Base-by-base conservation (phyloP, 2,329 filamentous ascomycete species). In the Xylariaceae sp. region DNA sequence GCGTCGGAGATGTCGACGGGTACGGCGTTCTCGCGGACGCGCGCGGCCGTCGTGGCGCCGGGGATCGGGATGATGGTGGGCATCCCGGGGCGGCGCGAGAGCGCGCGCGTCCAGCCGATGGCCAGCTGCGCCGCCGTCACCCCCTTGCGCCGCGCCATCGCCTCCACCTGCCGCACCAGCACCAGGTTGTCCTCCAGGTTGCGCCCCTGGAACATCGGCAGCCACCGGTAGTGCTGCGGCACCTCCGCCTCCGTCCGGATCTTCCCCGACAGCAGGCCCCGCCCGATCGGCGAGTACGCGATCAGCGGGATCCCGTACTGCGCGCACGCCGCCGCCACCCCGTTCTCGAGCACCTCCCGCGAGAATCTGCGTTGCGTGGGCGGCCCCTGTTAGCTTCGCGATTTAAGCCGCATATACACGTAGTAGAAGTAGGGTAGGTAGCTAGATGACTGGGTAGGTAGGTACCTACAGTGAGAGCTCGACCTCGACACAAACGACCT, bases 231-330 rank as follows among this genome's bases (percentile, higher is more conserved):
- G 41, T 76, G 76, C 44, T 82, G 73, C 2, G 79, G 78, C 40
- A 90, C 72, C 63, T 90, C 87, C 1, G 81, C 76, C 1, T 65
- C 59, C 6, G 70, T 75, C 66, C 77, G 80, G 65, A 83, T 75
- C 59, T 79, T 69, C 1, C 82, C 82, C 0, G 81, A 81, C 54
- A 87, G 70, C 73, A 87, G 80, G 0, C 83, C 83, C 1, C 67
- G 60, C 5, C 89, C 86, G 0, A 92, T 77, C 1, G 90, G 89
- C 44, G 87, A 88, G 73, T 91, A 93, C 0, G 87, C 88, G 37
- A 91, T 73, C 46, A 93, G 75, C 0, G 88, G 86, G 57, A 93
- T 91, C 45, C 79, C 75, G 44, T 89, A 72, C 68, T 93, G 80
- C 0, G 76, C 79, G 65, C 85, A 88, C 0, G 82, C 79, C 52